Evolutionary conservation across 331 rosid genomes (phyloP), one percentile per base, ranked within the genome.

Genomic region (Malus hybrid): DNA sequence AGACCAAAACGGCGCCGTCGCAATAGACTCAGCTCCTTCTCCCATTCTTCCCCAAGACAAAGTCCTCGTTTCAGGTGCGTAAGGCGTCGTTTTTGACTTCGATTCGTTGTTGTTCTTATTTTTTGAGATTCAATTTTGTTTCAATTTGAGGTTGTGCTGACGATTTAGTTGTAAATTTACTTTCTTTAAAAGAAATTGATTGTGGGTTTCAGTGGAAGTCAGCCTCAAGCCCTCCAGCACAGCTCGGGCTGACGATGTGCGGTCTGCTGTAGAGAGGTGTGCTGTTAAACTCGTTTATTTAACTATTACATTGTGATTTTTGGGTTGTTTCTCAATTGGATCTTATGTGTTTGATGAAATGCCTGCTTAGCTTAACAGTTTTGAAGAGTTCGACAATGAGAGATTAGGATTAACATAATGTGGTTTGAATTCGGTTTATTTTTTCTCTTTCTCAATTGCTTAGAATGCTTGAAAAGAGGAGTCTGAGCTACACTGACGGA

Each of bases 401-500:
- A 28, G 62, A 32, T 77, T 53, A 11, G 19, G 48, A 36, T 73
- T 67, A 18, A 50, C 28, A 12, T 42, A 5, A 18, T 62, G 14
- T 77, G 69, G 6, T 39, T 29, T 18, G 48, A 16, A 1, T 36
- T 20, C 19, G 64, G 15, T 64, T 9, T 66, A 46, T 24, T 75
- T 26, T 73, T 30, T 6, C 16, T 50, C 63, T 52, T 33, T 33
- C 14, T 8, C 6, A 55, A 48, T 34, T 84, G 61, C 77, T 68
- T 72, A 94, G 99, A 84, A 91, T 94, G 97, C 96, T 94, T 63
- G 97, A 92, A 76, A 90, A 92, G 79, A 88, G 99, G 88, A 89
- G 90, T 82, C 79, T 94, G 81, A 94, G 96, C 88, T 94, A 94
- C 79, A 71, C 29, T 77, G 95, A 83, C 55, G 97, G 99, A 76